phyloP scores from a whole-genome alignment of 2,329 filamentous ascomycete genomes.

The Aspergillus neoniger region DNA sequence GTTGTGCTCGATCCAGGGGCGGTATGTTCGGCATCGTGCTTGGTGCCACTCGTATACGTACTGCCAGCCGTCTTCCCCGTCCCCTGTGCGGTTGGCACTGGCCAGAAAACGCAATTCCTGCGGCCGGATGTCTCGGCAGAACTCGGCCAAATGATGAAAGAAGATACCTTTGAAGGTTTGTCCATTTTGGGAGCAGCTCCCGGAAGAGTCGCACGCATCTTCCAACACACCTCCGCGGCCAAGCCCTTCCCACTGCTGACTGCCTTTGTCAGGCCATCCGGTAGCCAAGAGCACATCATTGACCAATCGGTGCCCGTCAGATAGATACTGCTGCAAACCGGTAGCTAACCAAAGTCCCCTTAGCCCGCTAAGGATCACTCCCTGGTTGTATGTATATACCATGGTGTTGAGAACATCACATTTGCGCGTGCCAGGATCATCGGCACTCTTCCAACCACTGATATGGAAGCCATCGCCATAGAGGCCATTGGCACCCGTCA shows the following conservation, averaged over 20 bases:
- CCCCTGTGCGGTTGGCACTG: slow-evolving; percentile 24
- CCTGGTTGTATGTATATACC: slow-evolving; percentile 96
- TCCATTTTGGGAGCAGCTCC: slow-evolving; percentile 75
- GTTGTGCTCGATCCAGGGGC: slow-evolving; percentile 77
- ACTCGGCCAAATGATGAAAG: slow-evolving; percentile 81
- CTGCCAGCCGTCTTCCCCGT: slow-evolving; percentile 47
- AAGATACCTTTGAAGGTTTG: slow-evolving; percentile 96
- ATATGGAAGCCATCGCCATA: slow-evolving; percentile 92
- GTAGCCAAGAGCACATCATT: slow-evolving; percentile 74
- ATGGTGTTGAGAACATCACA: slow-evolving; percentile 84
- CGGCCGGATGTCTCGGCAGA: slow-evolving; percentile 68
- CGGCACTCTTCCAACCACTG: slow-evolving; percentile 59
- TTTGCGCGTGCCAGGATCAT: slow-evolving; percentile 64
- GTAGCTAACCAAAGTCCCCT: slow-evolving; percentile 79
- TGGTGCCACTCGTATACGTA: slow-evolving; percentile 55
- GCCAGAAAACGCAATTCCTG: slow-evolving; percentile 49
- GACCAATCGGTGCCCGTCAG: slow-evolving; percentile 78
- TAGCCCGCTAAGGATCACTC: slow-evolving; percentile 79
- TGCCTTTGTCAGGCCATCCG: slow-evolving; percentile 61
- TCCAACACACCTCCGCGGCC: slow-evolving; percentile 80
- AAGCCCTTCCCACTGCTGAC: slow-evolving; percentile 67
- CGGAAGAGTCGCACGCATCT: slow-evolving; percentile 76
- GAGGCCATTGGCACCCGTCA: slow-evolving; percentile 74
- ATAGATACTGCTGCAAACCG: slow-evolving; percentile 68
- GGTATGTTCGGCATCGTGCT: slow-evolving; percentile 65